Evolutionary conservation across 2,329 filamentous ascomycete genomes (phyloP).

Genomic region (Fusarium stilboides): DNA sequence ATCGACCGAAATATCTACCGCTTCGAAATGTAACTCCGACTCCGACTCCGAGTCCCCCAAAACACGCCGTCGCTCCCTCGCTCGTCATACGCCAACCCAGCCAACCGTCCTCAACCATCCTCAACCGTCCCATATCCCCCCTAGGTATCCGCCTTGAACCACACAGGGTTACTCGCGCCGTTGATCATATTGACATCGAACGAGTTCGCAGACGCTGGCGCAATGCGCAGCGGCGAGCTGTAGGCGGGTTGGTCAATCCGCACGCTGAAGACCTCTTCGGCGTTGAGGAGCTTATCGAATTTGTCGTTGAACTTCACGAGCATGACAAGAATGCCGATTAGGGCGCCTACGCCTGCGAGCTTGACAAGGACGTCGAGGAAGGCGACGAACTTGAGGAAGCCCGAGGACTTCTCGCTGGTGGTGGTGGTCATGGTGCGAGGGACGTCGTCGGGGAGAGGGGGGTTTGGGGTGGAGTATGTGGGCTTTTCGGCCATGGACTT

Average conservation of each 20-base stretch:
- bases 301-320: conserved; percentile 24
- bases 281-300: conserved; percentile 14
- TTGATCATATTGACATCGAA: conserved; percentile 26
- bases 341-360: conserved; percentile 34
- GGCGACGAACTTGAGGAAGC: conserved; percentile 38
- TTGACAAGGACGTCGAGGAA: conserved; percentile 39
- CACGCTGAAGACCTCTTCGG: conserved; percentile 3
- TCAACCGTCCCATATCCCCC: background rate
- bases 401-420: conserved; percentile 21
- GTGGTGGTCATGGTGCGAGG: conserved; percentile 22
- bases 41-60: background rate
- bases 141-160: conserved; percentile 27
- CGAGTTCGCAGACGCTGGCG: background rate
- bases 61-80: background rate
- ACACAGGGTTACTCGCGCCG: conserved; percentile 6
- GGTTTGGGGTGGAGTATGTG: background rate
- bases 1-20: background rate
- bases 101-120: background rate
- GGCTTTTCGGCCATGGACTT: conserved; percentile 34
- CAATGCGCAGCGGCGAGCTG: conserved; percentile 6
- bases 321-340: conserved; percentile 39
- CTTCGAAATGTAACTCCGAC: background rate
- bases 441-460: conserved; percentile 1
- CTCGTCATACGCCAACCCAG: background rate
- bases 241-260: background rate